A percentile compares a stretch with the other conserved stretches of the same genome.
Evolutionary conservation across 148 eudicot genomes (phyloP).

Genomic region (Fagopyrum homotropicum): DNA sequence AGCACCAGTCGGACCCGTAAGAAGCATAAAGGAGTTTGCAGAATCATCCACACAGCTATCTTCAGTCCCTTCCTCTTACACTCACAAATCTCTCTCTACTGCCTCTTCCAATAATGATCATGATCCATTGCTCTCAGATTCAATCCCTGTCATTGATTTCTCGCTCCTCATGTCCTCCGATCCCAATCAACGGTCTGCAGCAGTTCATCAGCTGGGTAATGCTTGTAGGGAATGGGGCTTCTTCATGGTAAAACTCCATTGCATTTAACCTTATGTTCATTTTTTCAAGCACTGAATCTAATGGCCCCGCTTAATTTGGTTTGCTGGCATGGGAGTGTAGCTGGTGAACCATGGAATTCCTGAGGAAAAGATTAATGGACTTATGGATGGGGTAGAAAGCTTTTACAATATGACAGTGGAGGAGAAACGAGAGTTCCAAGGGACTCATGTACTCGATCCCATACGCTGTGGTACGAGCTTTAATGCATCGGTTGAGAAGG

Average conservation of each 20-base stretch:
- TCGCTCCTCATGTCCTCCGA: conserved; percentile 31
- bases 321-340: conserved; percentile 14
- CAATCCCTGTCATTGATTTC: conserved; percentile 40
- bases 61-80: conserved; percentile 29
- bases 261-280: not conserved
- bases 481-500: conserved; percentile 28
- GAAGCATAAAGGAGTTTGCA: conserved; percentile 25
- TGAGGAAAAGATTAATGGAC: conserved; percentile 29
- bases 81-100: conserved; percentile 9
- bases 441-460: conserved; percentile 34
- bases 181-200: conserved; percentile 26
- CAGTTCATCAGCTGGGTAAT: conserved; percentile 27
- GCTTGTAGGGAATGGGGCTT: conserved; percentile 59
- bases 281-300: not conserved
- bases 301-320: not conserved
- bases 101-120: conserved; percentile 16
- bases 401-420: conserved; percentile 46
- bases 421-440: conserved; percentile 40
- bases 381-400: conserved; percentile 26
- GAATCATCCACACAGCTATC: conserved; percentile 22
- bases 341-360: conserved; percentile 58
- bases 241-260: conserved; percentile 33
- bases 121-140: conserved; percentile 5
- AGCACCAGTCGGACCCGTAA: conserved; percentile 1
- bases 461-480: conserved; percentile 48